phyloP scores from a whole-genome alignment of 495 filamentous ascomycete species.

The Saxophila tyrrhenica region DNA sequence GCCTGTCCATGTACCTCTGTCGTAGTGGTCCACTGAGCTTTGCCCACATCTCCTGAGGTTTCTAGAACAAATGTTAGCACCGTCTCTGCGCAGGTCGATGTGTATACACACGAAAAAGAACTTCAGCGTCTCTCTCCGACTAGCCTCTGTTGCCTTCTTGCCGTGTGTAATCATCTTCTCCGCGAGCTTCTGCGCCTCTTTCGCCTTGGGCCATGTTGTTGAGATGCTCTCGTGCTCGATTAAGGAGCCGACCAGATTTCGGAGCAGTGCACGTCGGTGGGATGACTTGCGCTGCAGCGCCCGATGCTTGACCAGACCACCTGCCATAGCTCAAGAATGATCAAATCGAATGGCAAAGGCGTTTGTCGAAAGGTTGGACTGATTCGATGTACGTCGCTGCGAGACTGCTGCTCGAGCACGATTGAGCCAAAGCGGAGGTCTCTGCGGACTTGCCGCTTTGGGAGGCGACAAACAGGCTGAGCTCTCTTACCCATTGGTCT shows the following conservation, averaged over 20 bases:
- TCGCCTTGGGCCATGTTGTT: conserved; percentile 93
- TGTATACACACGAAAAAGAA: conserved; percentile 80
- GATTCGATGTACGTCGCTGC: no score
- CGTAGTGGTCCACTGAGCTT: conserved; percentile 80
- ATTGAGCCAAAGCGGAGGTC: no score
- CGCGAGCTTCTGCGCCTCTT: conserved; percentile 85
- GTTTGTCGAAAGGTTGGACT: no score
- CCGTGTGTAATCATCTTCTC: conserved; percentile 88
- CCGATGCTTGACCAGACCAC: conserved; percentile 72
- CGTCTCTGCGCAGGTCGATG: no score
- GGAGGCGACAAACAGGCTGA: no score
- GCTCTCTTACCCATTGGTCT: no score
- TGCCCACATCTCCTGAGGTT: conserved; percentile 56
- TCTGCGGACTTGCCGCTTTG: no score
- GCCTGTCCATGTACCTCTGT: conserved; percentile 65
- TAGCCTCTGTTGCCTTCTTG: conserved; percentile 78
- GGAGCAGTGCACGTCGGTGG: conserved; percentile 84
- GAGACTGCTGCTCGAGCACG: no score
- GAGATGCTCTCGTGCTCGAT: conserved; percentile 83
- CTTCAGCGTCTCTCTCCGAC: conserved; percentile 50
- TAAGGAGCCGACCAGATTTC: conserved; percentile 93
- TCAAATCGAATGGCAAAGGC: no score
- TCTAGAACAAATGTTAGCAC: conserved; percentile 30
- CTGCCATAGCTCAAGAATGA: conserved; percentile 66
- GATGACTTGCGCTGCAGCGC: conserved; percentile 71